Base-by-base conservation (phyloP, 1,284 basidiomycete species). In the Takashimella koratensis region DNA sequence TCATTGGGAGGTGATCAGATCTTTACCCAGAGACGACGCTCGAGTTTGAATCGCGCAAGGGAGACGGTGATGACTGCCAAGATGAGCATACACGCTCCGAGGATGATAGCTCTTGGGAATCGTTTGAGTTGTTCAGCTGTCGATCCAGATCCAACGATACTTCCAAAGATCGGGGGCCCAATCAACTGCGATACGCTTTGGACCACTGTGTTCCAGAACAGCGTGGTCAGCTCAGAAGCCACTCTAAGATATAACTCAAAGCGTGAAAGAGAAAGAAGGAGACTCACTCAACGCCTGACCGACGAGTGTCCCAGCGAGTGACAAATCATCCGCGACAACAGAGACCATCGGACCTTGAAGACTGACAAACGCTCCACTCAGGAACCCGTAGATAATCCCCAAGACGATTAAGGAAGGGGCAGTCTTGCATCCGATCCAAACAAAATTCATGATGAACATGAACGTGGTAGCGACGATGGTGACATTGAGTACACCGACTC, bases 211-310 rank as follows among this genome's bases (percentile, higher is more conserved):
- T n/a, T 36, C 30, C 10, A 36, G 8, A 16, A 36, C 30, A 36
- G 16, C 8, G 16, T 36, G 30, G 30, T 47, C 6, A 52, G 20
- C 20, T n/a, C 20, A 26, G 21, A 8, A 44, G 13, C 8, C 21
- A 20, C n/a, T n/a, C n/a, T 36, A 36, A 16, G 30, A 36, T 36
- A 8, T 36, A 36, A 8, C 8, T 8, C 10, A 48, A 43, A 43
- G 36, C 26, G 12, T 22, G 42, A 27, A 19, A 45, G 27, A 41
- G 22, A 24, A 25, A 47, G 36, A 48, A 16, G 23, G 3, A 22
- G 10, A 66, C 69, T 57, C 42, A 72, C 70, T 65, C 39, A 68
- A 53, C 19, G 62, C 64, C 51, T 70, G 67, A 3, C 71, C 71
- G 41, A 72, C 66, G 42, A 67, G 59, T 2, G 67, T 72, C 13